Percentiles rank a stretch among this genome's conserved stretches.
Conservation (phyloP, 1,284 basidiomycete genomes). For the Trichosporon inkin region DNA sequence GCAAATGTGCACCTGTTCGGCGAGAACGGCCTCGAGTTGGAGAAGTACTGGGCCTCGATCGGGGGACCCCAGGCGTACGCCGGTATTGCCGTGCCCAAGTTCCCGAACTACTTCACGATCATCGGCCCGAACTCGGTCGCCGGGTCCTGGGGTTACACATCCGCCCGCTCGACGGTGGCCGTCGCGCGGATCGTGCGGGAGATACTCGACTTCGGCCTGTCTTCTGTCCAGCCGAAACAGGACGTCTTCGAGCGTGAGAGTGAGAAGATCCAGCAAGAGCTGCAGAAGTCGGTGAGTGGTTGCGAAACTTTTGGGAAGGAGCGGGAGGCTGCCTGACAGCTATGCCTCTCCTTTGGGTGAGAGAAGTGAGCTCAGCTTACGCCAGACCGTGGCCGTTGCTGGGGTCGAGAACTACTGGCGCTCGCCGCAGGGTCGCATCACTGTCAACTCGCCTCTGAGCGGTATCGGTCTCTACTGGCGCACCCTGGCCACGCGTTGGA, state of each 20-base stretch:
- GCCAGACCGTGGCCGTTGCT: neutral
- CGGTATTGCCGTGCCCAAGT: conserved; percentile 15
- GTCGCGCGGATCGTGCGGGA: conserved; percentile 19
- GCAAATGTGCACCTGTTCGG: conserved; percentile 1
- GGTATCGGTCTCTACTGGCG: conserved; percentile 7
- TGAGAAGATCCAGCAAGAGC: conserved; percentile 9
- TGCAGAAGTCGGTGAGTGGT: conserved; percentile 2
- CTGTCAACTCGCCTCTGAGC: conserved; percentile 9
- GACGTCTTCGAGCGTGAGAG: conserved; percentile 18
- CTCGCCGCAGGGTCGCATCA: neutral
- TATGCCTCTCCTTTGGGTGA: neutral
- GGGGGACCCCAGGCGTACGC: conserved; percentile 10
- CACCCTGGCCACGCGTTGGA: conserved; percentile 12
- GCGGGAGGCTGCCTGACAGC: too few species aligned
- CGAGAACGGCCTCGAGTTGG: conserved; percentile 1
- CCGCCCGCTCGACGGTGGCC: conserved; percentile 15
- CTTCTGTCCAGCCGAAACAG: conserved; percentile 18
- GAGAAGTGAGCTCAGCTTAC: neutral
- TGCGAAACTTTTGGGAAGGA: too few species aligned
- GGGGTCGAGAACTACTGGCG: conserved; percentile 10
- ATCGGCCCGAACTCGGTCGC: conserved; percentile 26
- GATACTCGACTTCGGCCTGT: conserved; percentile 15
- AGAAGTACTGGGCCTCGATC: conserved; percentile 8
- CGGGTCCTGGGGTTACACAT: conserved; percentile 25
- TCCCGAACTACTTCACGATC: conserved; percentile 25